Base-by-base conservation (phyloP, 2,329 filamentous ascomycete genomes). In the Talaromyces sp. region DNA sequence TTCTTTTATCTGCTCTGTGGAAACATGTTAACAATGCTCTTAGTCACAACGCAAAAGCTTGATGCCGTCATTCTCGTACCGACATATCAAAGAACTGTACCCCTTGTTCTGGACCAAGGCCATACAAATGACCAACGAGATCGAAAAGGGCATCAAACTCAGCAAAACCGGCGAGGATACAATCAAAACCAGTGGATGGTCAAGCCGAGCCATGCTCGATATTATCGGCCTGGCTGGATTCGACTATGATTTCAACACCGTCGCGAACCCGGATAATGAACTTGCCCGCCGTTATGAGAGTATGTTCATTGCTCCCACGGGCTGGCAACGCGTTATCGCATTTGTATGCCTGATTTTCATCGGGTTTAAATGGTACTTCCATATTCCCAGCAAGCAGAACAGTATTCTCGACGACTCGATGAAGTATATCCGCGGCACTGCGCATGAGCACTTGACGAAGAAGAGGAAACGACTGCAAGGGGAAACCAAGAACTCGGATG, bases 51-150 rank as follows among this genome's bases (percentile, higher is more conserved):
- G 92, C 48, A 91, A 89, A 70, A 85, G 87, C 59, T 81, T 96
- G 17, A 84, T 87, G 75, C 91, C 91, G 0, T 89, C 90, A 1
- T 96, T 96, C 71, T 81, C 85, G n/a, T 95, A 90, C 68, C 83
- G 91, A 21, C 89, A 95, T 66, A 79, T 96, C 70, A 95, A 94
- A 69, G 83, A 93, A 60, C 76, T 96, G 13, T 94, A 95, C 65
- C 87, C 90, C 0, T 76, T 88, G 5, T 96, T 97, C 72, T 96
- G 91, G 91, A 66, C 75, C 19, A 96, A 95, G 73, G 82, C 86
- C 0, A 73, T 81, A 7, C 86, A 93, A 69, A 82, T 87, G 65
- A 84, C 86, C 5, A 73, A 81, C 19, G 80, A 81, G 52, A 86
- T 96, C 58, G 75, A 64, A 67, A 72, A 62, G 68, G 79, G 69